Evolutionary conservation across 257 asterid genomes (phyloP).

Genomic region (Rehmannia glutinosa): DNA sequence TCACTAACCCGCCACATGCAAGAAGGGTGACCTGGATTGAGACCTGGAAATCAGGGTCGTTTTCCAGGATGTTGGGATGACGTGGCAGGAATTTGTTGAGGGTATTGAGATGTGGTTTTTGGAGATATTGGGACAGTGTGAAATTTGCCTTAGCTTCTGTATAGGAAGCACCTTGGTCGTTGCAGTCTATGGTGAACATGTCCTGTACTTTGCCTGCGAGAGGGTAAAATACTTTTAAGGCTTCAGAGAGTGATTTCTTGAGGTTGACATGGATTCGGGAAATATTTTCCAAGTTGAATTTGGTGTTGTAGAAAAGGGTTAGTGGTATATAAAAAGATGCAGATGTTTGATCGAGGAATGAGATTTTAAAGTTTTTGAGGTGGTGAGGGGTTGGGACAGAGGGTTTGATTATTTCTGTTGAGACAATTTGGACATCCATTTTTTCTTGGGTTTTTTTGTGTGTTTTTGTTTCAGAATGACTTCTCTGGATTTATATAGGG

Average conservation of each 20-base stretch:
- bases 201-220: not conserved
- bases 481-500: no score
- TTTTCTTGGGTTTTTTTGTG: not conserved
- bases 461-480: no score
- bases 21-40: not conserved
- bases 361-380: not conserved
- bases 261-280: not conserved
- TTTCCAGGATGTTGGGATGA: not conserved
- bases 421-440: constrained; percentile 6
- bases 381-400: not conserved
- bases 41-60: not conserved
- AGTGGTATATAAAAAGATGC: not conserved
- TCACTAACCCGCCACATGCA: constrained; percentile 2
- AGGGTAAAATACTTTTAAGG: constrained; percentile 7
- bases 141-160: not conserved
- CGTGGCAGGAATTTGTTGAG: constrained; percentile 2
- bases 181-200: not conserved
- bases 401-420: not conserved
- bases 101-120: not conserved
- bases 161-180: not conserved
- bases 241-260: constrained; percentile 4
- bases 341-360: constrained; percentile 2
- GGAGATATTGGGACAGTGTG: not conserved
- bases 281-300: not conserved
- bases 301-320: constrained; percentile 8